These are phyloP conservation scores for Litchi chinensis DNA, from an alignment of 345 rosid genomes.

Conservation along the genomic window DNA sequence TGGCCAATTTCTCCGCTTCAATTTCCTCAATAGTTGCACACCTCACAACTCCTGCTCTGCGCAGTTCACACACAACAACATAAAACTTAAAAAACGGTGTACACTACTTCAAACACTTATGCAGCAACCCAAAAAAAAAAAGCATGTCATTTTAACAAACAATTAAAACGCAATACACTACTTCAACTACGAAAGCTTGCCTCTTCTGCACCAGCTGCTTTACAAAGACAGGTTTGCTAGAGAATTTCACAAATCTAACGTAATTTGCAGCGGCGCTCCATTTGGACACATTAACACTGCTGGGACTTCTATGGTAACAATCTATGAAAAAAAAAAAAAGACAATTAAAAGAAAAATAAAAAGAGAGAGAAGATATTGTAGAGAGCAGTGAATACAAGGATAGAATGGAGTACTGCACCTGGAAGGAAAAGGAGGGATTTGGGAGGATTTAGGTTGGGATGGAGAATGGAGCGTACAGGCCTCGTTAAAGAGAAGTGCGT, in stretches of 20 bases:
- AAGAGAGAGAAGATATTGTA: neutral
- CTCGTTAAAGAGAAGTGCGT: conserved; percentile 47
- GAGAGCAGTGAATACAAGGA: neutral
- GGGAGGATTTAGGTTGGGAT: conserved; percentile 40
- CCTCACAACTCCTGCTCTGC: conserved; percentile 59
- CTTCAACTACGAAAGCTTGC: conserved; percentile 29
- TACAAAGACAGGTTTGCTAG: conserved; percentile 34
- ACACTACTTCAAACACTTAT: neutral
- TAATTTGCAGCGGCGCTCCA: conserved; percentile 38
- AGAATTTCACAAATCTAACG: conserved; percentile 20
- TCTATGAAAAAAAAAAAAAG: conserved; percentile 37
- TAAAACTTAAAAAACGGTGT: neutral
- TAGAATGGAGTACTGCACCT: conserved; percentile 28
- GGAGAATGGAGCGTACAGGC: conserved; percentile 36
- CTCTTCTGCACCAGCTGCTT: conserved; percentile 49
- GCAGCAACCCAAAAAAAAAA: neutral
- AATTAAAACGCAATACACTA: neutral
- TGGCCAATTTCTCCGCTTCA: conserved; percentile 73
- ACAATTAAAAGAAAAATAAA: neutral
- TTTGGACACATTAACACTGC: conserved; percentile 24
- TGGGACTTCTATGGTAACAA: conserved; percentile 33
- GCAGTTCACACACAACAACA: conserved; percentile 18
- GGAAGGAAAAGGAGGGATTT: conserved; percentile 42
- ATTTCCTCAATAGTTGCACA: conserved; percentile 91
- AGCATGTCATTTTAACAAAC: conserved; percentile 18